Conservation (phyloP, 2,329 filamentous ascomycete genomes). For the Chaetomiaceae sp. region DNA sequence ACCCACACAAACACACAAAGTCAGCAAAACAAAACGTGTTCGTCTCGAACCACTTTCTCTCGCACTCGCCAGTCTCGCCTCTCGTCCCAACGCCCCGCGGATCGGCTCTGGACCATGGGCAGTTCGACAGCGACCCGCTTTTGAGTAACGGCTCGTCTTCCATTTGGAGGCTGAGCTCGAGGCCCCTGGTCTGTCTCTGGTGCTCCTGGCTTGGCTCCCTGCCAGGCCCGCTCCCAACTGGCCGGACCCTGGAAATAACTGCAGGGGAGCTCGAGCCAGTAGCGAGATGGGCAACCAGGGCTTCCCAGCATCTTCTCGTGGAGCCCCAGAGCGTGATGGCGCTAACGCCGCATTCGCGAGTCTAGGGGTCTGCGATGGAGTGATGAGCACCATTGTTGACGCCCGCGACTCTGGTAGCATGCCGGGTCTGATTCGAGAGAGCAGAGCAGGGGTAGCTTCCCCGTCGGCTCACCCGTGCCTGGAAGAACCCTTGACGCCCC, state of each 20-base stretch:
- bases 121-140: not conserved
- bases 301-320: slow-evolving; percentile 7
- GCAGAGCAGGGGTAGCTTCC: slow-evolving; percentile 17
- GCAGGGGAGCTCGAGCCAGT: slow-evolving; percentile 19
- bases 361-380: slow-evolving; percentile 15
- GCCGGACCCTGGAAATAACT: slow-evolving; percentile 14
- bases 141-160: slow-evolving; percentile 2
- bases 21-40: too few species aligned
- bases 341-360: slow-evolving; percentile 19
- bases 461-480: slow-evolving; percentile 6
- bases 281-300: slow-evolving; percentile 27
- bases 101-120: not conserved
- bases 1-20: too few species aligned
- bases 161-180: slow-evolving; percentile 10
- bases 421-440: slow-evolving; percentile 16
- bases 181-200: slow-evolving; percentile 10
- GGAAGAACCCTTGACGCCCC: slow-evolving; percentile 20
- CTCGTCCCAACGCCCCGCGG: too few species aligned
- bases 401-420: slow-evolving; percentile 15
- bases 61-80: too few species aligned
- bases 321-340: slow-evolving; percentile 17
- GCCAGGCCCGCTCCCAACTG: slow-evolving; percentile 15
- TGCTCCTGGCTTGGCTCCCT: slow-evolving; percentile 1
- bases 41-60: not conserved
- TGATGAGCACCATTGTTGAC: slow-evolving; percentile 19